phyloP scores from a whole-genome alignment of 192 early-diverging fungal genomes.

The Coemansia guatemalensis region DNA sequence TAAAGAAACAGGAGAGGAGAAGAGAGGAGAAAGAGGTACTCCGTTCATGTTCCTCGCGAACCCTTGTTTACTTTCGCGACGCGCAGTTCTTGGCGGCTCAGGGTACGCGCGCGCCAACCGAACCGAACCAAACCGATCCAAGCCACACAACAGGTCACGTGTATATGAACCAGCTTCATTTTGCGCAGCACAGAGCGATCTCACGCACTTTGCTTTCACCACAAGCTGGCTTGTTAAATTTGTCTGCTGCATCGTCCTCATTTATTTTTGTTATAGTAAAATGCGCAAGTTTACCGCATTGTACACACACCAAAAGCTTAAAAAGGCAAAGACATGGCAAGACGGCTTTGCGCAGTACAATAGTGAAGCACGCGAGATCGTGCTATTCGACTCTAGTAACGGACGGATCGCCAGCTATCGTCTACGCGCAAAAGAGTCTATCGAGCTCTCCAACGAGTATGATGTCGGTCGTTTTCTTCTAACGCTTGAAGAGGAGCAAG shows the following conservation, averaged over 20 bases:
- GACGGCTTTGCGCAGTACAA: constrained; percentile 40
- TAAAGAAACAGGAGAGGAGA: too few relatives aligned
- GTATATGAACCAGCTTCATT: too few relatives aligned
- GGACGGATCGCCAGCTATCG: constrained; percentile 32
- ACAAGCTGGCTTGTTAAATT: constrained; percentile 3
- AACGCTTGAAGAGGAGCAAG: constrained; percentile 40
- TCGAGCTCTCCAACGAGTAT: constrained; percentile 37
- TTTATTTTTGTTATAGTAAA: not conserved
- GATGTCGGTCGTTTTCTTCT: constrained; percentile 42
- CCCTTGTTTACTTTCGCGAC: too few relatives aligned
- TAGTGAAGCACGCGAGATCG: constrained; percentile 29
- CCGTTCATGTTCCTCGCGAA: too few relatives aligned
- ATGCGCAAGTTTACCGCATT: constrained; percentile 44
- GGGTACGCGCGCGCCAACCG: too few relatives aligned
- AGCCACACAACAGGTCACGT: too few relatives aligned
- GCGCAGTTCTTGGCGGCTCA: too few relatives aligned
- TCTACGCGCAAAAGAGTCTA: constrained; percentile 30
- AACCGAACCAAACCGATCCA: too few relatives aligned
- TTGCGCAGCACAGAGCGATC: too few relatives aligned
- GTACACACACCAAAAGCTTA: constrained; percentile 53
- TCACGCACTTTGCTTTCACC: not conserved
- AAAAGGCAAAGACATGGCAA: constrained; percentile 56
- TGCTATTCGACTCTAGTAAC: constrained; percentile 29
- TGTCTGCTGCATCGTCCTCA: not conserved
- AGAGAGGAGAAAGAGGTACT: too few relatives aligned